Percentiles rank a stretch among this genome's conserved stretches.
phyloP scores from a whole-genome alignment of 2,329 filamentous ascomycete species.

The Parastagonospora nodorum region DNA sequence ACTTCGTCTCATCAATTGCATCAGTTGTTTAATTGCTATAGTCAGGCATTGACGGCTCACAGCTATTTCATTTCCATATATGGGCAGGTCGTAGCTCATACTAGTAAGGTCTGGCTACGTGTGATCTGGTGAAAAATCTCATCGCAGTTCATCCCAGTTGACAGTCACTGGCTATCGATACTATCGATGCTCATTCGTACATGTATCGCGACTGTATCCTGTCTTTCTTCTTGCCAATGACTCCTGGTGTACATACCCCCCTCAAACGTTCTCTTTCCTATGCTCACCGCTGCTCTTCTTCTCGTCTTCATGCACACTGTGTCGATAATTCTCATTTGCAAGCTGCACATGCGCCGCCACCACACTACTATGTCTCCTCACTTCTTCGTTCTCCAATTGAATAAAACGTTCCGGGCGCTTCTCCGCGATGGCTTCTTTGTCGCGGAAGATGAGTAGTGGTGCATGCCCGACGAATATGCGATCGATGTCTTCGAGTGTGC shows the following conservation, averaged over 20 bases:
- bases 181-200: too few relatives aligned
- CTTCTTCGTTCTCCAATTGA: constrained; percentile 47
- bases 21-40: too few relatives aligned
- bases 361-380: constrained; percentile 28
- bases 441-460: constrained; percentile 51
- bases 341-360: constrained; percentile 17
- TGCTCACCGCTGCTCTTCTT: background rate
- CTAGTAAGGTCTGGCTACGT: too few relatives aligned
- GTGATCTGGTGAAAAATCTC: too few relatives aligned
- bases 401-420: constrained; percentile 54
- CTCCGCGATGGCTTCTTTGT: constrained; percentile 53
- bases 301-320: constrained; percentile 1
- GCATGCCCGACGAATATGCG: constrained; percentile 28
- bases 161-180: too few relatives aligned
- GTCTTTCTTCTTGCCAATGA: too few relatives aligned
- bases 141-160: too few relatives aligned
- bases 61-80: too few relatives aligned
- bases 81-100: too few relatives aligned
- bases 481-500: constrained; percentile 40
- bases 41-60: too few relatives aligned
- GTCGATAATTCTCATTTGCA: constrained; percentile 12
- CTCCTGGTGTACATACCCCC: background rate
- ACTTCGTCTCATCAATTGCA: too few relatives aligned
- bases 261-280: constrained; percentile 5
- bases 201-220: background rate